Base-by-base conservation (phyloP, 192 early-diverging fungal species). In the Umbelopsis sp. region DNA sequence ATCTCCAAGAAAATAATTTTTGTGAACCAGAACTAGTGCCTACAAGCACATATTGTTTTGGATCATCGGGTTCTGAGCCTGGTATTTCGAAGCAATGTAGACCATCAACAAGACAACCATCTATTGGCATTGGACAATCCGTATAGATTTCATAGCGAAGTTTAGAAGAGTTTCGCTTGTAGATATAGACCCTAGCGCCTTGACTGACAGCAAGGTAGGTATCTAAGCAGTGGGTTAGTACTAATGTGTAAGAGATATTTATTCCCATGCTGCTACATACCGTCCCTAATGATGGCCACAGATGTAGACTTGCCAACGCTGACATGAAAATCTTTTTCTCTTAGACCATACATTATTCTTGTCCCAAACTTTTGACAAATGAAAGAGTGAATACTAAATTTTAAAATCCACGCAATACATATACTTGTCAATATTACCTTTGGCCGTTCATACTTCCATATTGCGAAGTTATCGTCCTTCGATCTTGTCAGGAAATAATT, bases 381-480 rank as follows among this genome's bases (percentile, higher is more conserved):
- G 21, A 17, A 16, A 10, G 36, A 20, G 22, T 21, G 47, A 45
- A 14, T 29, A 50, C n/a, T 3, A 70, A 12, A 12, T 11, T 51
- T 53, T 0, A 62, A 1, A 3, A 3, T 25, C 3, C 47, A n/a
- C 47, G 6, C 16, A 16, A 49, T 5, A 20, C 47, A 20, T 29
- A 56, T 17, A 20, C 9, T 16, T n/a, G 56, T 25, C 51, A 12
- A 26, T 29, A n/a, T 70, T 82, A 91, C 88, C 70, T 82, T 71
- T 25, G 86, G 84, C 12, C 76, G 77, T 41, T 75, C 77, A 25
- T 81, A 79, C 31, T 82, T 73, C 84, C 85, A 91, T 4, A 90
- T 70, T 29, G 84, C 77, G 1, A 86, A 73, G 54, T 88, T 85
- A 10, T 83, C 89, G 44, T 84, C 77, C 25, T 75, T 71, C 14